Evolutionary conservation across 768 basidiomycete genomes (phyloP).

Genomic region (Favolaschia claudopus): DNA sequence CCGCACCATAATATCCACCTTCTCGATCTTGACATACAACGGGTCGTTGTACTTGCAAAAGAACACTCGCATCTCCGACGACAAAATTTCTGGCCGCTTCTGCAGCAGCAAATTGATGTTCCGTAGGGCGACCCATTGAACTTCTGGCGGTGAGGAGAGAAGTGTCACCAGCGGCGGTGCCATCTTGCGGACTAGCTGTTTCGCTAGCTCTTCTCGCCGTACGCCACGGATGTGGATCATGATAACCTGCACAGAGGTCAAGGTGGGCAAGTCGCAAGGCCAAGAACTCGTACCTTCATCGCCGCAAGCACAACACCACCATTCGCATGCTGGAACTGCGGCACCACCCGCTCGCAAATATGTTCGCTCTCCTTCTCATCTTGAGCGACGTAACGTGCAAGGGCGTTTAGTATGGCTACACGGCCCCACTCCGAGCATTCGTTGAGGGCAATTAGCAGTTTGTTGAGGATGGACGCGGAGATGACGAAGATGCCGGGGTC

Average conservation of each 20-base stretch:
- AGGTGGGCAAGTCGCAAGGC: not conserved
- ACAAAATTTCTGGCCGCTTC: conserved; percentile 87
- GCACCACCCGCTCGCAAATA: conserved; percentile 97
- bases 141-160: conserved; percentile 94
- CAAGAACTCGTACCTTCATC: conserved; percentile 72
- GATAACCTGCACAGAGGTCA: conserved; percentile 70
- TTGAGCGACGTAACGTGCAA: conserved; percentile 81
- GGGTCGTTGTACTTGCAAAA: conserved; percentile 99
- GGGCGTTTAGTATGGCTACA: conserved; percentile 88
- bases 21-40: conserved; percentile 97
- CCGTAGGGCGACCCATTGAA: conserved; percentile 97
- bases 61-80: conserved; percentile 98
- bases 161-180: conserved; percentile 96
- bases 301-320: conserved; percentile 97
- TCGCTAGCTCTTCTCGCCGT: conserved; percentile 81
- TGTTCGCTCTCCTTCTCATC: conserved; percentile 98
- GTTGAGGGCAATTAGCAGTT: conserved; percentile 92
- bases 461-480: conserved; percentile 83
- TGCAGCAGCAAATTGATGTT: conserved; percentile 98
- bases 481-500: conserved; percentile 81
- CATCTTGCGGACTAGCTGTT: conserved; percentile 93
- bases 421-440: conserved; percentile 99
- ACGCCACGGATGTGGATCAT: conserved; percentile 96
- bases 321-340: conserved; percentile 98
- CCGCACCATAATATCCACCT: conserved; percentile 90